Percentiles rank a stretch among this genome's conserved stretches.
Conservation (phyloP, 106 monocot species). For the Allium cepa region DNA sequence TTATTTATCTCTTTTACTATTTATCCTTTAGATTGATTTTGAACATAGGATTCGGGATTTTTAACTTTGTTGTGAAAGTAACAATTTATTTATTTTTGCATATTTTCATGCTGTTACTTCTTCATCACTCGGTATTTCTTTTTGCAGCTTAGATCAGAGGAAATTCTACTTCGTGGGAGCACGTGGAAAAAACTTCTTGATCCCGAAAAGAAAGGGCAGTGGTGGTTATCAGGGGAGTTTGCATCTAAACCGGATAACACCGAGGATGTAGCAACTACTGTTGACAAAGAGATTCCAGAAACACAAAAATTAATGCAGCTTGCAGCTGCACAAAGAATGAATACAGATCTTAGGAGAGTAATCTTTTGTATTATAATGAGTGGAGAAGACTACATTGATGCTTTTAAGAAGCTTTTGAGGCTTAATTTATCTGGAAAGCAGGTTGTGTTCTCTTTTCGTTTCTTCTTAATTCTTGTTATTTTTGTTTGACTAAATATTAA, state of each 20-base stretch:
- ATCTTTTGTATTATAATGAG: constrained; percentile 96
- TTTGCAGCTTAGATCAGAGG: constrained; percentile 71
- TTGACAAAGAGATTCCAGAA: constrained; percentile 56
- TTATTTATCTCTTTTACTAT: no score
- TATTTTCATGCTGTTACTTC: no score
- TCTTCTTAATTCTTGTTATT: constrained; percentile 1
- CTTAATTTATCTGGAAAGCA: constrained; percentile 85
- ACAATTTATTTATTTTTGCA: no score
- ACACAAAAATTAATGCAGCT: constrained; percentile 76
- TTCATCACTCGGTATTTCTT: not conserved
- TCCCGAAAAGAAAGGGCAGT: constrained; percentile 92
- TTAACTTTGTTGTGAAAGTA: no score
- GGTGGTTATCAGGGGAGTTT: constrained; percentile 85
- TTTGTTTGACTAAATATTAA: not conserved
- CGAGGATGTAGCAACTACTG: constrained; percentile 47
- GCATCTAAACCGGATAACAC: constrained; percentile 24
- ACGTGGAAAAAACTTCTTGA: constrained; percentile 84
- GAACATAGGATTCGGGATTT: no score
- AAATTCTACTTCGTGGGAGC: constrained; percentile 65
- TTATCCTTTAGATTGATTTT: no score
- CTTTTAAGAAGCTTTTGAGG: constrained; percentile 89
- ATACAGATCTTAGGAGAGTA: constrained; percentile 79
- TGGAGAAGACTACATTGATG: constrained; percentile 90
- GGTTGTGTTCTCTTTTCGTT: constrained; percentile 20
- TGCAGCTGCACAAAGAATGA: constrained; percentile 87